These are phyloP conservation scores for Sugiyamaella japonica DNA, from an alignment of 1,139 yeast species.

Conservation along the genomic window DNA sequence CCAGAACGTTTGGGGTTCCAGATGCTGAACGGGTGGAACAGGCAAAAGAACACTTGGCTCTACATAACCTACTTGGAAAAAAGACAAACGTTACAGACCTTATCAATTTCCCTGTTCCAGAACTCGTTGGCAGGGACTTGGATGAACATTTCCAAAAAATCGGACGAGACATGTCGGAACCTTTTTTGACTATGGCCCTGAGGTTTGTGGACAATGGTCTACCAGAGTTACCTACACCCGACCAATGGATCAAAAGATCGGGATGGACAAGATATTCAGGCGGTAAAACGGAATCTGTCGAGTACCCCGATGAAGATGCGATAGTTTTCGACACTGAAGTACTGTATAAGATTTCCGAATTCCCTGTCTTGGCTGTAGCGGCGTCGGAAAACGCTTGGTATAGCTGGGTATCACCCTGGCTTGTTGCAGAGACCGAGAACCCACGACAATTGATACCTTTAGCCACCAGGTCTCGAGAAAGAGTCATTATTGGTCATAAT, in stretches of 20 bases:
- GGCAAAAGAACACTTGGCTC: constrained; percentile 60
- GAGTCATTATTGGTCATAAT: constrained; percentile 80
- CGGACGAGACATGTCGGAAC: constrained; percentile 58
- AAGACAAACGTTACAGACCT: constrained; percentile 67
- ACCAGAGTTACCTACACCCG: constrained; percentile 49
- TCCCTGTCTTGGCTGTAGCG: constrained; percentile 82
- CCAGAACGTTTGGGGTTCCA: constrained; percentile 18
- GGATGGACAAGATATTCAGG: constrained; percentile 84
- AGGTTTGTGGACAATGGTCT: constrained; percentile 44
- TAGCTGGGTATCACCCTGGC: constrained; percentile 88
- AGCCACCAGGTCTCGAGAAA: constrained; percentile 37
- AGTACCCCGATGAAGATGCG: constrained; percentile 65
- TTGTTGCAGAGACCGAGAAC: constrained; percentile 55
- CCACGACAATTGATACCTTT: constrained; percentile 74
- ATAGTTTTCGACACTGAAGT: constrained; percentile 91
- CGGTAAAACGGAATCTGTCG: constrained; percentile 55
- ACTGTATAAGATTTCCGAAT: constrained; percentile 69
- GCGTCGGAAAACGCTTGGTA: constrained; percentile 83
- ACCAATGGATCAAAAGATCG: constrained; percentile 39
- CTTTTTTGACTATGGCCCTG: constrained; percentile 55
- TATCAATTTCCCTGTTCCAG: constrained; percentile 64
- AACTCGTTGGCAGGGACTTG: constrained; percentile 62
- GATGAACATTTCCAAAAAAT: constrained; percentile 84
- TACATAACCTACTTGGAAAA: constrained; percentile 74
- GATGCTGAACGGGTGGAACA: constrained; percentile 49